Conservation (phyloP, 345 rosid species). For the Barbarea vulgaris region DNA sequence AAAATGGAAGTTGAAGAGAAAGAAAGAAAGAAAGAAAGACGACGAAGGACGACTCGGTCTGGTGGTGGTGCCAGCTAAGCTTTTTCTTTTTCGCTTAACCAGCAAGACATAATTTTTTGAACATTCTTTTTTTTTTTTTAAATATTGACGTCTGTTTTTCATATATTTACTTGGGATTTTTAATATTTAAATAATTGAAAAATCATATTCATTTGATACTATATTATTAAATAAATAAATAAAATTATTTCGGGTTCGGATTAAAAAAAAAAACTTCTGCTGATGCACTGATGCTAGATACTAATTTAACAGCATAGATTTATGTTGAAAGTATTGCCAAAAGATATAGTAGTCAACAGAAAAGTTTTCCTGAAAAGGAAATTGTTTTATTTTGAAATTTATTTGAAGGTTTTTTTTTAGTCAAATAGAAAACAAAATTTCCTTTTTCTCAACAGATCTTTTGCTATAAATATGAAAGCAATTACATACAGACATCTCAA, state of each 20-base stretch:
- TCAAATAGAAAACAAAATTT: too few relatives aligned
- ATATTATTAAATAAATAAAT: too few relatives aligned
- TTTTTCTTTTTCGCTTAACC: not conserved
- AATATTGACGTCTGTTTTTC: not conserved
- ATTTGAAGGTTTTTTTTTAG: not conserved
- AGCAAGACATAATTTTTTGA: not conserved
- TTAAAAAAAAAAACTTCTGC: not conserved
- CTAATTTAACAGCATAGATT: not conserved
- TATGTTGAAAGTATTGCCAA: not conserved
- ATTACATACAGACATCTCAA: too few relatives aligned
- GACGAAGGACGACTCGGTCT: slow-evolving; percentile 30
- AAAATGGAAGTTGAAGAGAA: slow-evolving; percentile 18
- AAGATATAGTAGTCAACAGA: not conserved
- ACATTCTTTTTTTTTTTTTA: not conserved
- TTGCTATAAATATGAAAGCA: not conserved
- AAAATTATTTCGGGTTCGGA: not conserved
- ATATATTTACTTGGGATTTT: not conserved
- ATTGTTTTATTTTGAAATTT: too few relatives aligned
- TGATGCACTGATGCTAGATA: not conserved
- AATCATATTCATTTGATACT: not conserved
- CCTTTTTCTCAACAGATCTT: not conserved
- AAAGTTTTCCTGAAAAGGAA: not conserved
- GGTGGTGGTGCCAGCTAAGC: slow-evolving; percentile 25
- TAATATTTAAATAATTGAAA: too few relatives aligned
- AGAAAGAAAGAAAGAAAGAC: slow-evolving; percentile 34